Evolutionary conservation across 169 alveolate species (phyloP).

Genomic region (Plasmodium ovale): DNA sequence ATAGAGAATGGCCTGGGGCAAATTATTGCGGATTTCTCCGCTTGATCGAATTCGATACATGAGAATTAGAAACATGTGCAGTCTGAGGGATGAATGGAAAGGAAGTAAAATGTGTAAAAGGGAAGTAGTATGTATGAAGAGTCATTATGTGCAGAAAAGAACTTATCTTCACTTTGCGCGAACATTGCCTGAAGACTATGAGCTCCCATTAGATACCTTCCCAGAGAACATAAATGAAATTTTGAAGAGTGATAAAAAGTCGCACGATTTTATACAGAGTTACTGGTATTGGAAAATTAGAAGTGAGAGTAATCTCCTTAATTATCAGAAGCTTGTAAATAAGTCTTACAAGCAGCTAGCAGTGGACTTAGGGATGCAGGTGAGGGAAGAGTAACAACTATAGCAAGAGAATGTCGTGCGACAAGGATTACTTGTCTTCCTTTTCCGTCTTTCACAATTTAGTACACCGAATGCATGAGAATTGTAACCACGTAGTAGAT

Average conservation of each 20-base stretch:
- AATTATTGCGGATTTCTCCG: neutral
- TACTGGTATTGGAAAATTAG: conserved; percentile 91
- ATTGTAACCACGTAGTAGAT: neutral
- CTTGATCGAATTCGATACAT: neutral
- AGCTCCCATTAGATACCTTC: conserved; percentile 90
- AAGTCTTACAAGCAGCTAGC: conserved; percentile 91
- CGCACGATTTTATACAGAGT: conserved; percentile 88
- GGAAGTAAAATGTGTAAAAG: neutral
- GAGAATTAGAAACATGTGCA: conserved; percentile 1
- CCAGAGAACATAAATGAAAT: conserved; percentile 88
- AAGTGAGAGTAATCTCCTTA: conserved; percentile 87
- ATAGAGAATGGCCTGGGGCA: conserved; percentile 4
- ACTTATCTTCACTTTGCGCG: conserved; percentile 87
- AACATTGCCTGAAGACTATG: conserved; percentile 89
- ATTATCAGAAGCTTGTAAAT: conserved; percentile 85
- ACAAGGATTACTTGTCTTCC: too few relatives aligned
- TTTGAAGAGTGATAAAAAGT: conserved; percentile 86
- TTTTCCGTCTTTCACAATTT: too few relatives aligned
- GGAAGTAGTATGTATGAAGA: neutral
- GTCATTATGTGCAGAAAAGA: conserved; percentile 43
- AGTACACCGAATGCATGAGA: neutral
- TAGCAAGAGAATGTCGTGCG: too few relatives aligned
- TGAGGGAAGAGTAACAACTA: too few relatives aligned
- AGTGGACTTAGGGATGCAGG: conserved; percentile 90
- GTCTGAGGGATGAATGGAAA: neutral